Base-by-base conservation (phyloP, 768 basidiomycete species). In the Pleurotus tuber-regium region DNA sequence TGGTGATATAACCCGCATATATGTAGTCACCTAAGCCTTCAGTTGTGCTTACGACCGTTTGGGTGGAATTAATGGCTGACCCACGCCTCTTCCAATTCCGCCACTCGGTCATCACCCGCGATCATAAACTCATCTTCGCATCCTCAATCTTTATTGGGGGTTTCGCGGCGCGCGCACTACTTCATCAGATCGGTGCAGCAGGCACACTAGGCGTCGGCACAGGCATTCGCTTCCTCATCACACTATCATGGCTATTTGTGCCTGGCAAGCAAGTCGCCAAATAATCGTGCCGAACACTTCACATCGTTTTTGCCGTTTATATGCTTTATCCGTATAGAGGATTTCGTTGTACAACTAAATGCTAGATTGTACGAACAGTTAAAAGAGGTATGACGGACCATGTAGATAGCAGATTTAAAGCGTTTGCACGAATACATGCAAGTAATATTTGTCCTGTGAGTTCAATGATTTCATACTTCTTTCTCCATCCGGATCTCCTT, bases 11-110 rank as follows among this genome's bases (percentile, higher is more conserved):
- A 31, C 35, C 18, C 12, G 14, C 50, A 24, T 11, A 21, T 43
- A 16, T 18, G 28, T 46, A 25, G 30, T 46, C n/a, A 33, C 25
- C 50, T 14, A 33, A 41, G 40, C 35, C 28, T 56, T 24, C 63
- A 83, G 89, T 92, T 55, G 89, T 92, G 39, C 74, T 94, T 8
- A 94, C 92, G 14, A 89, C 88, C 14, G 79, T 92, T 52, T 94
- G 90, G 90, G 89, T 91, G 57, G 92, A 94, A 59, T 79, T 94
- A 41, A 78, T 89, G 77, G 83, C 84, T 43, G 89, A 92, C 64
- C 91, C 91, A 0, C 68, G 79, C 42, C 78, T 95, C n/a, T 87
- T 93, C 74, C 61, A 74, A 19, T 50, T 79, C 40, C 74, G 75
- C 31, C 71, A 78, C 42, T 69, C 68, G 44, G 76, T 87, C 53